Evolutionary conservation across 1,284 basidiomycete species (phyloP).

Genomic region (Wolfiporia cocos): DNA sequence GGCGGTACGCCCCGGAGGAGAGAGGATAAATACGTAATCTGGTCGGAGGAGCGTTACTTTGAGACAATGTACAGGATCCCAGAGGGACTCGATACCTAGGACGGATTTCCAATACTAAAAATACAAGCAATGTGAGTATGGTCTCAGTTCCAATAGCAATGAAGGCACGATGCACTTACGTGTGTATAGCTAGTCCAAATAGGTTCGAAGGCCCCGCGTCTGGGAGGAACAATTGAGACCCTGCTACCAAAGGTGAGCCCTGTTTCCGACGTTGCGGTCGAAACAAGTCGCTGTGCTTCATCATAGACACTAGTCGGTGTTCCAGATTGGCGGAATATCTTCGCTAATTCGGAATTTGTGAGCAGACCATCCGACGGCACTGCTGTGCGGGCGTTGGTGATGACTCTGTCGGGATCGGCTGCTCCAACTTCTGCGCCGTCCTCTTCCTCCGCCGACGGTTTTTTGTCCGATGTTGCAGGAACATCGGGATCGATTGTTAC

Average conservation of each 20-base stretch:
- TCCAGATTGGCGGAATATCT: conserved; percentile 38
- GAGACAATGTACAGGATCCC: no score
- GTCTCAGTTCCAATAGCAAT: conserved; percentile 71
- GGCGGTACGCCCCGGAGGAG: conserved; percentile 34
- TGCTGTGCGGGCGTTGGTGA: conserved; percentile 72
- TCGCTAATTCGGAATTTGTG: conserved; percentile 50
- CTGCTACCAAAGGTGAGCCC: conserved; percentile 46
- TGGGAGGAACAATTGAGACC: conserved; percentile 30
- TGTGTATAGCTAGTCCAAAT: conserved; percentile 74
- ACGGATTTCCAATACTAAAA: conserved; percentile 72
- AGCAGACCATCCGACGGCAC: conserved; percentile 68
- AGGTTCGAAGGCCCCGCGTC: conserved; percentile 62
- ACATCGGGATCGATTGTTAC: conserved; percentile 64
- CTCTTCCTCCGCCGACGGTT: conserved; percentile 36
- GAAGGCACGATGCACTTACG: conserved; percentile 14
- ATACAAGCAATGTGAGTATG: no score
- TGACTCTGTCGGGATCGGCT: conserved; percentile 64
- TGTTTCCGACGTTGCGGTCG: conserved; percentile 15
- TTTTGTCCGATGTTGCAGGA: conserved; percentile 22
- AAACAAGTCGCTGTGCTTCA: conserved; percentile 31
- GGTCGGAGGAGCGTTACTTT: no score
- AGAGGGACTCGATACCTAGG: conserved; percentile 70
- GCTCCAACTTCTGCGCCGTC: conserved; percentile 28
- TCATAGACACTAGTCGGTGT: conserved; percentile 52
- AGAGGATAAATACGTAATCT: conserved; percentile 86